A percentile compares a stretch with the other conserved stretches of the same genome.
These are phyloP conservation scores for Tricholoma matsutake DNA, from an alignment of 768 basidiomycete genomes.

Conservation along the genomic window DNA sequence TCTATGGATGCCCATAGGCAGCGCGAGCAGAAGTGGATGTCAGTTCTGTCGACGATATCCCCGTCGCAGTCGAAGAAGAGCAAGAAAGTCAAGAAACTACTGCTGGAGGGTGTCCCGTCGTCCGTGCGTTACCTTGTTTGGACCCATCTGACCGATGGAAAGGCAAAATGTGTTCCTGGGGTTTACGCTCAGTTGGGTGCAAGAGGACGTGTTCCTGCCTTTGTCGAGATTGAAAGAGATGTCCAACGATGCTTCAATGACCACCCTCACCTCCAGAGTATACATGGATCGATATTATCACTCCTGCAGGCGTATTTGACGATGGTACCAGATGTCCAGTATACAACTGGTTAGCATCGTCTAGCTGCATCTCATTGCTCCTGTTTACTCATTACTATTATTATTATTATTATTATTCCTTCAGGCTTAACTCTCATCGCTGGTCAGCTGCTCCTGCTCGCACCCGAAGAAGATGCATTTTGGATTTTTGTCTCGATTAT, in stretches of 20 bases:
- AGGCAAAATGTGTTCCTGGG: slow-evolving; percentile 63
- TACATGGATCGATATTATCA: slow-evolving; percentile 52
- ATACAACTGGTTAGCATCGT: slow-evolving; percentile 48
- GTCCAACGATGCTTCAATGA: slow-evolving; percentile 51
- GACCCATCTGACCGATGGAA: slow-evolving; percentile 77
- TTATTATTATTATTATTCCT: not conserved
- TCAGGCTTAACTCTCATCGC: slow-evolving; percentile 68
- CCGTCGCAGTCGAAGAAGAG: slow-evolving; percentile 68
- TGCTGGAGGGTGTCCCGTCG: slow-evolving; percentile 78
- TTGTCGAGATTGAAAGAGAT: slow-evolving; percentile 58
- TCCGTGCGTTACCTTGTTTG: slow-evolving; percentile 84
- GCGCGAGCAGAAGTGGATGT: slow-evolving; percentile 77
- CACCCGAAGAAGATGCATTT: slow-evolving; percentile 87
- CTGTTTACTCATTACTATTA: slow-evolving; percentile 1
- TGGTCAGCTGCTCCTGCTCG: slow-evolving; percentile 67
- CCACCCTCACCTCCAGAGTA: slow-evolving; percentile 55
- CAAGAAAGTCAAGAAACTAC: slow-evolving; percentile 73
- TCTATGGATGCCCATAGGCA: slow-evolving; percentile 67
- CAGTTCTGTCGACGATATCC: slow-evolving; percentile 51
- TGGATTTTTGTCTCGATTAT: slow-evolving; percentile 89
- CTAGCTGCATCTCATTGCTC: not conserved
- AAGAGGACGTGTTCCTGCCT: slow-evolving; percentile 48
- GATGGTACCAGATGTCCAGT: slow-evolving; percentile 84
- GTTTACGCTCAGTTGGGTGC: slow-evolving; percentile 64
- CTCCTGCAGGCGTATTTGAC: slow-evolving; percentile 71